Evolutionary conservation across 352 stramenopile genomes (phyloP).

Genomic region (Phytophthora rubi): DNA sequence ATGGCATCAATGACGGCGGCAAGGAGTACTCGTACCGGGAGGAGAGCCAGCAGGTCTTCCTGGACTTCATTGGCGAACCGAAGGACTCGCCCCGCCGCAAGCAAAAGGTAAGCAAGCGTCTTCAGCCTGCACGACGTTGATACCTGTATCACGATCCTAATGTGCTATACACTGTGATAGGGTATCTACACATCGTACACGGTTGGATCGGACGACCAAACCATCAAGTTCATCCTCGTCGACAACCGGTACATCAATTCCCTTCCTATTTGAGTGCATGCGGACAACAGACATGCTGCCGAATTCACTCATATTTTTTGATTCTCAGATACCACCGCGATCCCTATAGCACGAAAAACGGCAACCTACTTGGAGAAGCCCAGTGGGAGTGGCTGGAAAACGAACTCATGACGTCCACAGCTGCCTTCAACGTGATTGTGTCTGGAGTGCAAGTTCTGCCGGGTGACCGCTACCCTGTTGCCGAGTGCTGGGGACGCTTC

Average conservation of each 20-base stretch:
- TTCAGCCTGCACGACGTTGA: not conserved
- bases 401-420: constrained; percentile 77
- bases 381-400: constrained; percentile 90
- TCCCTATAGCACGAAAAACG: constrained; percentile 60
- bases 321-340: constrained; percentile 80
- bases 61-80: constrained; percentile 86
- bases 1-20: constrained; percentile 90
- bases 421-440: constrained; percentile 94
- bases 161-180: constrained; percentile 30
- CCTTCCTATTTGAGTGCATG: not conserved
- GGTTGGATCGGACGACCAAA: constrained; percentile 64
- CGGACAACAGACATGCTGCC: not conserved
- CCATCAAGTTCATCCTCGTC: constrained; percentile 88
- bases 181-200: constrained; percentile 90
- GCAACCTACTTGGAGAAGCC: constrained; percentile 73
- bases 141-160: not conserved
- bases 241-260: constrained; percentile 64
- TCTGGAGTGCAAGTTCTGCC: constrained; percentile 91
- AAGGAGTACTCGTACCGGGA: constrained; percentile 77
- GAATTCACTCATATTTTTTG: not conserved
- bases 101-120: constrained; percentile 58
- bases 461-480: constrained; percentile 76
- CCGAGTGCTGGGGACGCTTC: constrained; percentile 92
- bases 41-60: constrained; percentile 85
- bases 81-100: constrained; percentile 72